These are phyloP conservation scores for Stephania yunnanensis DNA, from an alignment of 164 flowering plant species.

Conservation along the genomic window DNA sequence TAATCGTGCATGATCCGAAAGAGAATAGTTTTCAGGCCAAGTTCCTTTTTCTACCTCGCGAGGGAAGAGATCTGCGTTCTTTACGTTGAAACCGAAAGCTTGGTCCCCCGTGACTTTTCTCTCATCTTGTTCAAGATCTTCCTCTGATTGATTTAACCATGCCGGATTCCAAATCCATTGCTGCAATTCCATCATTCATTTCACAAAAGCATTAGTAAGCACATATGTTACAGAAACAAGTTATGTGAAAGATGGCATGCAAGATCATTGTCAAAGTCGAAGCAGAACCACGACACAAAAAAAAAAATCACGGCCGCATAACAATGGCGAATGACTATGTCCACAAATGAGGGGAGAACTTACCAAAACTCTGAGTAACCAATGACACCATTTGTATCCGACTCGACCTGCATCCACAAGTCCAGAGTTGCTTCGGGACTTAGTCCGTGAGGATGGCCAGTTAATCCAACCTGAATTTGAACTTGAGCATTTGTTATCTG, in stretches of 20 bases:
- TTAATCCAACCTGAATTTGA: slow-evolving; percentile 58
- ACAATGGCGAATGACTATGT: too few relatives aligned
- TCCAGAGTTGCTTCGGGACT: slow-evolving; percentile 58
- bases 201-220: not conserved
- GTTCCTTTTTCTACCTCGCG: slow-evolving; percentile 86
- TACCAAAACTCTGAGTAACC: slow-evolving; percentile 85
- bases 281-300: too few relatives aligned
- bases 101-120: slow-evolving; percentile 30
- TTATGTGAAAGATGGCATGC: not conserved
- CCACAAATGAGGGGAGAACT: not conserved
- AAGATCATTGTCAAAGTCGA: too few relatives aligned
- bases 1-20: slow-evolving; percentile 93
- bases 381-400: slow-evolving; percentile 67
- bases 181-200: slow-evolving; percentile 33
- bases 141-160: slow-evolving; percentile 41
- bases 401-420: slow-evolving; percentile 82
- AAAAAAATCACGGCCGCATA: too few relatives aligned
- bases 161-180: slow-evolving; percentile 67
- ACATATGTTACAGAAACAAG: not conserved
- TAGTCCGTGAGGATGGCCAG: slow-evolving; percentile 67
- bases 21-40: slow-evolving; percentile 96
- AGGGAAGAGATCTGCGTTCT: slow-evolving; percentile 93
- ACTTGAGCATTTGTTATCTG: slow-evolving; percentile 4
- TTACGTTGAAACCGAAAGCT: slow-evolving; percentile 70
- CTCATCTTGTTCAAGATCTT: slow-evolving; percentile 16